Conservation (phyloP, 768 basidiomycete species). For the Mycena haematopus region DNA sequence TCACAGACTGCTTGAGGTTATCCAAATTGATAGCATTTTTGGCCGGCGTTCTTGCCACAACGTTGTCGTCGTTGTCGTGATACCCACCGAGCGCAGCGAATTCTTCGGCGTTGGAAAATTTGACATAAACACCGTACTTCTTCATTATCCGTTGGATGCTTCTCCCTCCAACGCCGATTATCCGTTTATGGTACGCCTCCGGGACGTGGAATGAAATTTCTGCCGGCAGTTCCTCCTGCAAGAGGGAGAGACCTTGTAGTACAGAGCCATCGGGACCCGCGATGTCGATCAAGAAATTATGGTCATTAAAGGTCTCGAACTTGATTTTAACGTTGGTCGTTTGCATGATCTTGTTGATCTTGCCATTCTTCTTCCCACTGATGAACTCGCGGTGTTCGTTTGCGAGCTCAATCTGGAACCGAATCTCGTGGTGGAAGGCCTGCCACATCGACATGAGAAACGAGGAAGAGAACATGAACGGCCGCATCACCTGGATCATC, state of each 20-base stretch:
- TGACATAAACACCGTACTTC: constrained; percentile 99
- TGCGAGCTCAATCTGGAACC: constrained; percentile 96
- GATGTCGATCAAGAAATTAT: constrained; percentile 94
- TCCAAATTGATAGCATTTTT: constrained; percentile 97
- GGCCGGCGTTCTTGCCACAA: constrained; percentile 95
- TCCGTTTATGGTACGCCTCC: constrained; percentile 97
- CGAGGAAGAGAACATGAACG: constrained; percentile 3
- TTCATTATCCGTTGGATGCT: constrained; percentile 99
- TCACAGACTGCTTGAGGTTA: constrained; percentile 92
- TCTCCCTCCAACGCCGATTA: constrained; percentile 96
- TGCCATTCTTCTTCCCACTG: constrained; percentile 98
- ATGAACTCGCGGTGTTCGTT: constrained; percentile 99
- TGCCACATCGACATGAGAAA: constrained; percentile 37
- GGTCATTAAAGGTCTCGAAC: constrained; percentile 97
- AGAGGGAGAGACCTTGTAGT: constrained; percentile 83
- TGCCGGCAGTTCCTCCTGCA: constrained; percentile 97
- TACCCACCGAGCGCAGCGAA: constrained; percentile 95
- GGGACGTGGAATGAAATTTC: constrained; percentile 99
- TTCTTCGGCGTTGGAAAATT: constrained; percentile 98
- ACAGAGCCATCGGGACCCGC: constrained; percentile 85
- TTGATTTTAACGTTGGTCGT: constrained; percentile 97
- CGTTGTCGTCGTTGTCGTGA: constrained; percentile 97
- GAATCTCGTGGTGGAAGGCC: constrained; percentile 96
- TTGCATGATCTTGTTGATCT: constrained; percentile 99
- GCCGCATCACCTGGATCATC: constrained; percentile 74